A percentile compares a stretch with the other conserved stretches of the same genome.
phyloP scores from a whole-genome alignment of 495 filamentous ascomycete species.

The Emericellopsis terricola region DNA sequence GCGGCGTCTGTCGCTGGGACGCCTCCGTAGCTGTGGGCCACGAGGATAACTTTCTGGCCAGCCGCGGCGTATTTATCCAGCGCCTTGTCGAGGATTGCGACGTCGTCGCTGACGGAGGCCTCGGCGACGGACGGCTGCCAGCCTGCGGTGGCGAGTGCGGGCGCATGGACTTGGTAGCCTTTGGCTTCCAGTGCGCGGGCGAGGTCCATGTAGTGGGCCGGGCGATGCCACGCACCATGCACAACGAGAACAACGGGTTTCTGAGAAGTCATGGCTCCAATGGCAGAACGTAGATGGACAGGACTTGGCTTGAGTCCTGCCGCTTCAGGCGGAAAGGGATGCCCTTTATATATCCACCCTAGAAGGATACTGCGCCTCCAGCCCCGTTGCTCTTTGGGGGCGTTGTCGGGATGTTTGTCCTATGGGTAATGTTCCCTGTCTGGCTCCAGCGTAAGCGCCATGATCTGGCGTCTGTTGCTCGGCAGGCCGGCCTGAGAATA shows the following conservation, averaged over 20 bases:
- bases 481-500: too few species aligned
- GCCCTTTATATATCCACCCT: too few species aligned
- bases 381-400: too few species aligned
- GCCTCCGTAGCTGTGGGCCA: slow-evolving; percentile 13
- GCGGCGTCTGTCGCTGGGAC: slow-evolving; percentile 9
- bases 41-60: slow-evolving; percentile 10
- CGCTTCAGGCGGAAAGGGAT: too few species aligned
- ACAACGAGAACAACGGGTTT: slow-evolving; percentile 23
- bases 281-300: not conserved
- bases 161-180: slow-evolving; percentile 16
- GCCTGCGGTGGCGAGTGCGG: slow-evolving; percentile 1
- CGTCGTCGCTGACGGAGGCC: not conserved
- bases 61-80: slow-evolving; percentile 10
- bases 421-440: too few species aligned
- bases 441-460: too few species aligned
- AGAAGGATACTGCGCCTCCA: too few species aligned
- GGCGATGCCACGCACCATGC: slow-evolving; percentile 27
- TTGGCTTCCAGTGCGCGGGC: slow-evolving; percentile 13
- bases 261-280: too few species aligned
- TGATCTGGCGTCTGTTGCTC: too few species aligned
- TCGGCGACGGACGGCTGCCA: not conserved
- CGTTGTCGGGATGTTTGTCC: too few species aligned
- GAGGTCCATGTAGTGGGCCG: slow-evolving; percentile 18
- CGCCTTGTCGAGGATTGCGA: slow-evolving; percentile 7
- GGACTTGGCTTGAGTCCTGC: not conserved